Evolutionary conservation across 1,284 basidiomycete species (phyloP).

Genomic region (Gymnopus androsaceus): DNA sequence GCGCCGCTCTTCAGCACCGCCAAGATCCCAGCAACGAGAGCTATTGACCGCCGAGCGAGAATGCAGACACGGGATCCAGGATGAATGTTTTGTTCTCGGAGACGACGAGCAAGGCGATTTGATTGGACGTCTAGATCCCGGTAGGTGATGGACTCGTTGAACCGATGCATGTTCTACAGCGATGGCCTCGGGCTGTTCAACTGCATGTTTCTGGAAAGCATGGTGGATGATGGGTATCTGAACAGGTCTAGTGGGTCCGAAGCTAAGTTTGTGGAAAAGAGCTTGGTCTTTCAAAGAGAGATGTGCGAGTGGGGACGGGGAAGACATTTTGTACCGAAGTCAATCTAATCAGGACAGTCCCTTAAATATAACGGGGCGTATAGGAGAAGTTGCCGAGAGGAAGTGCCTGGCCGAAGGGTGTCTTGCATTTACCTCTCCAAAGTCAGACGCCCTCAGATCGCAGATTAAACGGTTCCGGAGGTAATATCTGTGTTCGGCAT

Average conservation of each 20-base stretch:
- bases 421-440: no score
- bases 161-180: slow-evolving; percentile 28
- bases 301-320: slow-evolving; percentile 18
- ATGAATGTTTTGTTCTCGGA: slow-evolving; percentile 26
- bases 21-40: slow-evolving; percentile 46
- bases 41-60: slow-evolving; percentile 45
- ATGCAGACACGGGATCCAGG: slow-evolving; percentile 48
- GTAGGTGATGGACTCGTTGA: slow-evolving; percentile 23
- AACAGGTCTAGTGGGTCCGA: slow-evolving; percentile 25
- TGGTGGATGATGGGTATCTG: slow-evolving; percentile 30
- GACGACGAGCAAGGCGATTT: slow-evolving; percentile 28
- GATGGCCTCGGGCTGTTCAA: slow-evolving; percentile 26
- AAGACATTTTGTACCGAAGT: not conserved
- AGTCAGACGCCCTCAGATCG: no score
- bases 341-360: not conserved
- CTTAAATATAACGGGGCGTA: not conserved
- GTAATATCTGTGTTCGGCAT: no score
- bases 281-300: slow-evolving; percentile 27
- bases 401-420: not conserved
- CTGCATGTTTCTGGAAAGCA: slow-evolving; percentile 28
- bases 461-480: not conserved
- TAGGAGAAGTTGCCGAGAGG: not conserved
- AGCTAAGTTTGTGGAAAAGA: slow-evolving; percentile 29
- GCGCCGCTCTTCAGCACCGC: slow-evolving; percentile 49
- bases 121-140: slow-evolving; percentile 24